A percentile compares a stretch with the other conserved stretches of the same genome.
These are phyloP conservation scores for Annulohypoxylon stygium DNA, from an alignment of 495 filamentous ascomycete genomes.

Conservation along the genomic window DNA sequence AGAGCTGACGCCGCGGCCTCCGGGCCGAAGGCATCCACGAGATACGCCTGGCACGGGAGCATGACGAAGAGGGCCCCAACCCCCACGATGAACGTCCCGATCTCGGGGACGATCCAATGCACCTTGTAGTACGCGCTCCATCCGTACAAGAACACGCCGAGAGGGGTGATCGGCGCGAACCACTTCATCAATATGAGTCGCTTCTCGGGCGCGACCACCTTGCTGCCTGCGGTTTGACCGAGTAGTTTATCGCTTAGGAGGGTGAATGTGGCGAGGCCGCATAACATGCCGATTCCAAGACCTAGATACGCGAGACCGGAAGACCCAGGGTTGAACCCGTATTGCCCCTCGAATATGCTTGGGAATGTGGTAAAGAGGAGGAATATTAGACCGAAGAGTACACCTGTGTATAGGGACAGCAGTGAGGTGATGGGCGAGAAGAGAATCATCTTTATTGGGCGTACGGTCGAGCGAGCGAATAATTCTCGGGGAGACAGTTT, in stretches of 20 bases:
- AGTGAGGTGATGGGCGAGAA: slow-evolving; percentile 63
- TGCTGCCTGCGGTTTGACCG: slow-evolving; percentile 15
- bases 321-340: slow-evolving; percentile 50
- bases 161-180: slow-evolving; percentile 41
- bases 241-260: slow-evolving; percentile 54
- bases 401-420: slow-evolving; percentile 57
- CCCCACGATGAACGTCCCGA: slow-evolving; percentile 59
- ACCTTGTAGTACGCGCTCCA: slow-evolving; percentile 51
- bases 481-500: slow-evolving; percentile 48
- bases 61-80: slow-evolving; percentile 61
- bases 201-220: slow-evolving; percentile 29
- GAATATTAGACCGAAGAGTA: slow-evolving; percentile 58
- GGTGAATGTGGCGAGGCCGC: slow-evolving; percentile 41
- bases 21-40: slow-evolving; percentile 63
- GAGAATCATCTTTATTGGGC: slow-evolving; percentile 67
- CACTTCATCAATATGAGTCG: slow-evolving; percentile 49
- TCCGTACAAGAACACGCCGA: slow-evolving; percentile 52
- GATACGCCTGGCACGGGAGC: slow-evolving; percentile 61
- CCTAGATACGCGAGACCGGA: slow-evolving; percentile 64
- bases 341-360: slow-evolving; percentile 56
- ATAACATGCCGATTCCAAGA: slow-evolving; percentile 62
- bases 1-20: slow-evolving; percentile 65
- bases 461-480: slow-evolving; percentile 55
- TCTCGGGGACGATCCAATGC: slow-evolving; percentile 65
- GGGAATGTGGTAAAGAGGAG: slow-evolving; percentile 67